A percentile compares a stretch with the other conserved stretches of the same genome.
Evolutionary conservation across 768 basidiomycete genomes (phyloP).

Genomic region (Lactifluus volemus): DNA sequence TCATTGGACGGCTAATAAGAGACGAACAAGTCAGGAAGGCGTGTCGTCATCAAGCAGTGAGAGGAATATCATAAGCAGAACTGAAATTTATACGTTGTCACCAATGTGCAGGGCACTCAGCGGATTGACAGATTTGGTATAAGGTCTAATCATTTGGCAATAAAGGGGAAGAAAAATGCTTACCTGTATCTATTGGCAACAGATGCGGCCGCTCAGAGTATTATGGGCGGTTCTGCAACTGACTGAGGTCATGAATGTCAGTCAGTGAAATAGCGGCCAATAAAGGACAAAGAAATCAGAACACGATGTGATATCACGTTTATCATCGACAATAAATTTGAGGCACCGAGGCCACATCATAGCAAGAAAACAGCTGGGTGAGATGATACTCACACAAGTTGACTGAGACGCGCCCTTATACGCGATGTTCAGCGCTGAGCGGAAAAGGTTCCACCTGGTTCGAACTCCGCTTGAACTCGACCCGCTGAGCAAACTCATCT

Average conservation of each 20-base stretch:
- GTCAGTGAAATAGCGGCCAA: not conserved
- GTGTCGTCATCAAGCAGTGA: not conserved
- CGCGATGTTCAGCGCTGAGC: not conserved
- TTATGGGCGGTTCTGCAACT: not conserved
- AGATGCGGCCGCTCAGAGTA: constrained; percentile 2
- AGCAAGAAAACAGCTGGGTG: constrained; percentile 10
- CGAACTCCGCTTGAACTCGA: constrained; percentile 16
- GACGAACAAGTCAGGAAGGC: not conserved
- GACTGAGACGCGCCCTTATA: not conserved
- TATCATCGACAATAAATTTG: constrained; percentile 62
- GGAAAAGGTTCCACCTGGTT: not conserved
- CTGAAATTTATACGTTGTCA: constrained; percentile 22
- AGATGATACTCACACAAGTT: constrained; percentile 11
- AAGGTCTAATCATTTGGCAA: constrained; percentile 28
- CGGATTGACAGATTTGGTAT: constrained; percentile 47
- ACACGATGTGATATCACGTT: constrained; percentile 43
- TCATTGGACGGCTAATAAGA: constrained; percentile 42
- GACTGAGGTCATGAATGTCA: not conserved
- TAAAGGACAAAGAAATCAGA: constrained; percentile 32
- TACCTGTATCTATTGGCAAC: not conserved
- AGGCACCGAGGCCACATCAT: constrained; percentile 42
- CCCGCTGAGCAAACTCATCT: constrained; percentile 5
- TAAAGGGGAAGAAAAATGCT: not conserved
- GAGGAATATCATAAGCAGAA: constrained; percentile 20
- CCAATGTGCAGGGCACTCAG: constrained; percentile 31